Base-by-base conservation (phyloP, 2,329 filamentous ascomycete genomes). In the Colletotrichum tamarilloi region DNA sequence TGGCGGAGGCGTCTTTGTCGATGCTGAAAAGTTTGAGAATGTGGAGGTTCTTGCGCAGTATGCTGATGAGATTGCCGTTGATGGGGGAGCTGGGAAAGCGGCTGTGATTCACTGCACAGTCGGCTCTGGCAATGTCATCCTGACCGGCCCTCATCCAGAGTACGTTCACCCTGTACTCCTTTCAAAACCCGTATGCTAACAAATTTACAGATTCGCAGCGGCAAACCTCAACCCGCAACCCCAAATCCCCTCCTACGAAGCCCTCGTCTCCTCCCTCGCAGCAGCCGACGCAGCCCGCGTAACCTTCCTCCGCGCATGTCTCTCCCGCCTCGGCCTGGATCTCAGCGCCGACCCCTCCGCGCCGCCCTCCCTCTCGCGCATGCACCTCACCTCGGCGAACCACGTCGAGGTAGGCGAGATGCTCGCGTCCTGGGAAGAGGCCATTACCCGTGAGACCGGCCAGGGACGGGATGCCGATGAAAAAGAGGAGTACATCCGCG, bases 141-240 rank as follows among this genome's bases (percentile, higher is more conserved):
- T 99, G 22, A 97, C 94, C 0, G 95, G 95, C 0, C 94, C 95
- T 52, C 97, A 99, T 86, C 96, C 96, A 64, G 97, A 99, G 94
- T 97, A 74, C 64, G 83, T 77, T 24, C 6, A 7, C 0, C 6
- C 16, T n/a, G n/a, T 38, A 3, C 4, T 14, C 32, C 30, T 19
- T 38, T 56, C 7, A 0, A 4, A 7, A 28, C 4, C 24, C 68
- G 30, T 7, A 4, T 19, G 4, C 3, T 53, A 16, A 42, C 3
- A 3, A 6, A n/a, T 74, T 19, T 0, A 6, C 14, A 97, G 95
- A 81, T 98, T 98, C 80, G 92, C 95, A 4, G 90, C 94, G 1
- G 89, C 87, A 57, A 98, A 97, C 78, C 87, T 98, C 7, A 88
- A 92, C 74, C 90, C 88, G 7, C 91, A 93, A 5, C 88, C 92